phyloP scores from a whole-genome alignment of 2,329 filamentous ascomycete genomes.

The Mycocentrospora acerina region DNA sequence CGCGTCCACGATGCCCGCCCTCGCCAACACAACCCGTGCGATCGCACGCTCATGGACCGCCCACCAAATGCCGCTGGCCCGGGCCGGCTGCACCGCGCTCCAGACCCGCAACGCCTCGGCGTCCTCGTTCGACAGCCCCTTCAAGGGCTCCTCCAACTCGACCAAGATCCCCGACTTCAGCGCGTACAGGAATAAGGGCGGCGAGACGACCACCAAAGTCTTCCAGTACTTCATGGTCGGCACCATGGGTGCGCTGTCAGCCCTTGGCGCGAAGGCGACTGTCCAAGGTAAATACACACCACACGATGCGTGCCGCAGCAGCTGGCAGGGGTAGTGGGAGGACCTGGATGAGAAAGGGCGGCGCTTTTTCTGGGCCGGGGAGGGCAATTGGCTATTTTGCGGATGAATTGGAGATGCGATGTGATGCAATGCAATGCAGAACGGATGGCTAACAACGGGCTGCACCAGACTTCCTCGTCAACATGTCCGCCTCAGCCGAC shows the following conservation, averaged over 20 bases:
- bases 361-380: constrained; percentile 2
- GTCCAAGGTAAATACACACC: constrained; percentile 76
- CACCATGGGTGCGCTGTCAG: constrained; percentile 86
- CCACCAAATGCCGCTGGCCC: constrained; percentile 49
- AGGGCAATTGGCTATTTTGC: constrained; percentile 35
- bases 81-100: constrained; percentile 47
- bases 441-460: constrained; percentile 29
- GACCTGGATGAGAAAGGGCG: constrained; percentile 3
- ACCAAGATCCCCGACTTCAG: constrained; percentile 85
- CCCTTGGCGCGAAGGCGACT: constrained; percentile 94
- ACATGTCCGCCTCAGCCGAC: constrained; percentile 99
- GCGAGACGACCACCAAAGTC: constrained; percentile 74
- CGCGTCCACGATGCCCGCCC: constrained; percentile 51
- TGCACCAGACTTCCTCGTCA: constrained; percentile 89
- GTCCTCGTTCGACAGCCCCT: constrained; percentile 56
- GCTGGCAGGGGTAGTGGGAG: constrained; percentile 7
- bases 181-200: constrained; percentile 75
- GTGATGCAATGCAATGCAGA: constrained; percentile 33
- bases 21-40: constrained; percentile 49
- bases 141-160: constrained; percentile 52
- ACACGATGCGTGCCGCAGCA: constrained; percentile 8
- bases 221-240: constrained; percentile 99
- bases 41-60: constrained; percentile 51
- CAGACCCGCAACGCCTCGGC: constrained; percentile 48
- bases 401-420: constrained; percentile 24